Evolutionary conservation across 345 rosid species (phyloP).

Genomic region (Citropsis articulata): DNA sequence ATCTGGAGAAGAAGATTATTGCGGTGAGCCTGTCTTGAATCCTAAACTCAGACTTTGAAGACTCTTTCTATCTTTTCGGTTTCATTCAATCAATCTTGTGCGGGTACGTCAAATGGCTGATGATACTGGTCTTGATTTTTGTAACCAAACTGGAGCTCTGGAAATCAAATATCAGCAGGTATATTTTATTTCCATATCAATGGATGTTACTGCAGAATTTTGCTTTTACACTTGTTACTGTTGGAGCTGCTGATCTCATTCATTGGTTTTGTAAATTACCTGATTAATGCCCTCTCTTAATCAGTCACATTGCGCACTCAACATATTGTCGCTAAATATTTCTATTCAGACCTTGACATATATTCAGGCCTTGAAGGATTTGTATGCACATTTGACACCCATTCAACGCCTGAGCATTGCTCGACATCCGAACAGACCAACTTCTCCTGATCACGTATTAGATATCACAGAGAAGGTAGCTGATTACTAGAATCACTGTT

Average conservation of each 20-base stretch:
- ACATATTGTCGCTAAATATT: background rate
- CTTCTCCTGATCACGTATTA: constrained; percentile 13
- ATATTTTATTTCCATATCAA: background rate
- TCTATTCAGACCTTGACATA: background rate
- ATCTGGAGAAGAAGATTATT: constrained; percentile 28
- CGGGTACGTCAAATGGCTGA: constrained; percentile 32
- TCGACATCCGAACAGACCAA: constrained; percentile 19
- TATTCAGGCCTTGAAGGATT: constrained; percentile 14
- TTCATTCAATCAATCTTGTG: constrained; percentile 6
- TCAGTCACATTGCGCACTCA: background rate
- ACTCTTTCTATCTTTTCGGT: background rate
- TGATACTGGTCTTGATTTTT: constrained; percentile 33
- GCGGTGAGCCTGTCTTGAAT: constrained; percentile 17
- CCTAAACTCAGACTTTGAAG: background rate
- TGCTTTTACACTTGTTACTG: background rate
- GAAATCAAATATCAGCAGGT: constrained; percentile 35
- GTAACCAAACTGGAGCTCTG: constrained; percentile 24
- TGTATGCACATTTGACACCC: constrained; percentile 14
- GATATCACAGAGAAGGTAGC: constrained; percentile 15
- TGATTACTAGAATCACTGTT: background rate
- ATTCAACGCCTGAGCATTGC: constrained; percentile 17
- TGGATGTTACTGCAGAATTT: background rate
- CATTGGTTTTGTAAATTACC: background rate
- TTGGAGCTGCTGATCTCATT: background rate
- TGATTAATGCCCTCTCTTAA: background rate